phyloP scores from a whole-genome alignment of 441 rosid species.

The Arabidopsis hybrid region DNA sequence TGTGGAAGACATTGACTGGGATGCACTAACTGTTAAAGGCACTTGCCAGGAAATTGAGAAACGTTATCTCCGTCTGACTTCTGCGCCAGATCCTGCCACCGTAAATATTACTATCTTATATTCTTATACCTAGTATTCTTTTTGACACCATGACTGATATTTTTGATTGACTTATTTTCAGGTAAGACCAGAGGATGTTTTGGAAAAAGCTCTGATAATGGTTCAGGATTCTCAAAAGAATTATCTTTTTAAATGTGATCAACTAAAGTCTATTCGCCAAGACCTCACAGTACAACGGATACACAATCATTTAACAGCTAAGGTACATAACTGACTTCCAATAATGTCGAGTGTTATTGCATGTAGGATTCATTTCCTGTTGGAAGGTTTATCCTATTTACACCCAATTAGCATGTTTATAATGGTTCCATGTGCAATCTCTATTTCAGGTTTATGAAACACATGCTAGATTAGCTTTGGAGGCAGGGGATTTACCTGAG shows the following conservation, averaged over 20 bases:
- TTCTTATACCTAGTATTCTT: conserved; percentile 27
- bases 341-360: conserved; percentile 27
- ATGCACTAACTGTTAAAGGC: conserved; percentile 95
- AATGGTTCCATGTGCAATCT: conserved; percentile 30
- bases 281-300: conserved; percentile 97
- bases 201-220: conserved; percentile 89
- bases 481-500: conserved; percentile 92
- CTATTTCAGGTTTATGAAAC: conserved; percentile 93
- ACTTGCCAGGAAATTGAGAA: conserved; percentile 97
- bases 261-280: conserved; percentile 98
- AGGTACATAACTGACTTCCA: conserved; percentile 56
- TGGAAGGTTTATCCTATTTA: conserved; percentile 5
- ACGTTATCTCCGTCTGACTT: conserved; percentile 98
- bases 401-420: conserved; percentile 17
- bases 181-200: conserved; percentile 99
- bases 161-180: conserved; percentile 44
- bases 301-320: conserved; percentile 83
- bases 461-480: conserved; percentile 95
- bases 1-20: conserved; percentile 99
- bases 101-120: conserved; percentile 55
- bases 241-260: conserved; percentile 97
- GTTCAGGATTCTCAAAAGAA: conserved; percentile 89
- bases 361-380: conserved; percentile 31
- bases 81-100: conserved; percentile 97
- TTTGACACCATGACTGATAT: conserved; percentile 16